Conservation (phyloP, 345 rosid species). For the Citrus hindsii region DNA sequence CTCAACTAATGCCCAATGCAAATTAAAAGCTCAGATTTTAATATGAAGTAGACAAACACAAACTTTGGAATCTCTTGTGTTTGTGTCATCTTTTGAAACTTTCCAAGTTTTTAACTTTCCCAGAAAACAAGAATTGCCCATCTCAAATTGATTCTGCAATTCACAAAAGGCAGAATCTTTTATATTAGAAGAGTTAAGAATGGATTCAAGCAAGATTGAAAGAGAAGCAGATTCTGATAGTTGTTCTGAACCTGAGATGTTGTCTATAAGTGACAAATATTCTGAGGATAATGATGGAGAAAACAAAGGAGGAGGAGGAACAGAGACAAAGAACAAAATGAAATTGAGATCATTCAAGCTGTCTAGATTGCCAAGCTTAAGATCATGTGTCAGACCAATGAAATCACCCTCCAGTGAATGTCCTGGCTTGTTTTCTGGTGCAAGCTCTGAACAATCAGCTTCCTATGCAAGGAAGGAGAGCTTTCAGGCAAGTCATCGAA, state of each 20-base stretch:
- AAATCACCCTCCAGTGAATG: constrained; percentile 22
- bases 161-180: neutral
- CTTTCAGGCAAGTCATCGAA: constrained; percentile 38
- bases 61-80: neutral
- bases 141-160: neutral
- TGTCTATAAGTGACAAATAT: constrained; percentile 1
- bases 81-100: neutral
- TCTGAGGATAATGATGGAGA: neutral
- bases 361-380: constrained; percentile 39
- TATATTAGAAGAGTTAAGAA: neutral
- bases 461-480: constrained; percentile 27
- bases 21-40: no score
- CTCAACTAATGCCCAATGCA: neutral
- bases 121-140: neutral
- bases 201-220: constrained; percentile 7
- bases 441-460: constrained; percentile 31
- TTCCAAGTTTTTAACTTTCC: neutral
- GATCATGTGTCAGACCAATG: constrained; percentile 11
- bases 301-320: constrained; percentile 3
- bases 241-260: neutral
- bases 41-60: neutral
- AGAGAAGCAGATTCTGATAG: neutral
- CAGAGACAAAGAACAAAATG: constrained; percentile 23
- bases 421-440: constrained; percentile 24
- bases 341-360: constrained; percentile 45